Evolutionary conservation across 345 rosid genomes (phyloP), one percentile per base, ranked within the genome.

Genomic region (Cardamine resedifolia): DNA sequence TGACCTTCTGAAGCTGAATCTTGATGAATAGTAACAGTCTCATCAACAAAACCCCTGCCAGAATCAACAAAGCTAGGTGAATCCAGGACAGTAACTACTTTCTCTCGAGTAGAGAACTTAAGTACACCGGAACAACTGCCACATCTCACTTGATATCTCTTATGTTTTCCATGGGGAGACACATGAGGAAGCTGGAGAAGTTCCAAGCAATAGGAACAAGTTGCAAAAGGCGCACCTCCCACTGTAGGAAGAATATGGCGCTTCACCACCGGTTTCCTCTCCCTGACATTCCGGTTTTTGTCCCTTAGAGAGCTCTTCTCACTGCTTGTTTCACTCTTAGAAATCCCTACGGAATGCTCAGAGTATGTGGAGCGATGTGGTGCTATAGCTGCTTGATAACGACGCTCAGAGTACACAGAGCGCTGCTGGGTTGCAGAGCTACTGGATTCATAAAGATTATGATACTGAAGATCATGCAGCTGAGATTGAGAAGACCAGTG

Each of bases 201-300:
- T 41, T 65, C 81, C 64, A 78, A 75, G 83, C 98, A 91, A 48
- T 8, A 51, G 67, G 80, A 74, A 77, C 97, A 94, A 70, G 86
- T 72, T 60, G 83, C 48, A 57, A 94, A 79, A 51, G 98, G 98
- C 7, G 95, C 96, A 23, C 88, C 98, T 4, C 97, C 97, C 5
- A 83, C 91, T 7, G 82, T 65, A 51, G 97, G 96, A 49, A 88
- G 81, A 65, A 86, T 72, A 76, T 83, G 85, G 45, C 86, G 81
- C 84, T 84, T 88, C 33, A 72, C 81, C 58, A 74, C 65, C 39
- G 58, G 76, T 66, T 68, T 76, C 72, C 69, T 81, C 70, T 83
- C 85, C 75, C 64, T 83, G 30, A 26, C 36, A 47, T 80, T 70
- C 73, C 71, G 68, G 38, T 73, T 81, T 57, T 70, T 64, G 49